phyloP scores from a whole-genome alignment of 2,329 filamentous ascomycete genomes.

The Beauveria medogensis region DNA sequence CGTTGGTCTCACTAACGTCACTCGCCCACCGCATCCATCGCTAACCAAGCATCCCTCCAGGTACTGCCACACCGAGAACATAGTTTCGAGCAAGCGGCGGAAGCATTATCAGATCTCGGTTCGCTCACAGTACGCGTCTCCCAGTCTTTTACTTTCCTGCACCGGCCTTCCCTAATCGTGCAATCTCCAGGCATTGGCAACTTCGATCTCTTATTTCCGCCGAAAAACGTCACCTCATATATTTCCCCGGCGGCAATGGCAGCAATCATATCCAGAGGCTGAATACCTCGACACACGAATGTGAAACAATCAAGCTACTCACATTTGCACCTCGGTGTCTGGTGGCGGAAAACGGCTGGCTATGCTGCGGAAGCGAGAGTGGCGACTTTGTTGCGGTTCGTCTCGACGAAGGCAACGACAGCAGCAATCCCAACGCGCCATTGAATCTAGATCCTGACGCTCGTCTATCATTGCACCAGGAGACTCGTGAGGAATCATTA shows the following conservation, averaged over 20 bases:
- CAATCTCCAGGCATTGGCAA: constrained; percentile 65
- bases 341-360: constrained; percentile 77
- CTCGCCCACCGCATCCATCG: not conserved
- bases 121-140: constrained; percentile 49
- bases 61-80: constrained; percentile 55
- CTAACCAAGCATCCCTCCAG: constrained; percentile 29
- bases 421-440: constrained; percentile 18
- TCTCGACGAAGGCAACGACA: constrained; percentile 36
- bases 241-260: constrained; percentile 72
- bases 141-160: not conserved
- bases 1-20: not conserved
- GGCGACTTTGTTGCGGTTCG: constrained; percentile 81
- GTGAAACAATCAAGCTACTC: constrained; percentile 63
- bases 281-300: constrained; percentile 60
- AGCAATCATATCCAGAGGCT: constrained; percentile 58
- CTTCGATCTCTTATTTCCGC: constrained; percentile 84
- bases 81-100: constrained; percentile 52
- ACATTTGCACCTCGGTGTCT: constrained; percentile 76
- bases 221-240: constrained; percentile 67
- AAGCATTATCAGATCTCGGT: constrained; percentile 62
- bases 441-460: constrained; percentile 28
- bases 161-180: not conserved
- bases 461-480: constrained; percentile 23
- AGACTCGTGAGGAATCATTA: constrained; percentile 26
- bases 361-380: constrained; percentile 81